phyloP scores from a whole-genome alignment of 2,329 filamentous ascomycete species.

The Pestalotiopsis sp. region DNA sequence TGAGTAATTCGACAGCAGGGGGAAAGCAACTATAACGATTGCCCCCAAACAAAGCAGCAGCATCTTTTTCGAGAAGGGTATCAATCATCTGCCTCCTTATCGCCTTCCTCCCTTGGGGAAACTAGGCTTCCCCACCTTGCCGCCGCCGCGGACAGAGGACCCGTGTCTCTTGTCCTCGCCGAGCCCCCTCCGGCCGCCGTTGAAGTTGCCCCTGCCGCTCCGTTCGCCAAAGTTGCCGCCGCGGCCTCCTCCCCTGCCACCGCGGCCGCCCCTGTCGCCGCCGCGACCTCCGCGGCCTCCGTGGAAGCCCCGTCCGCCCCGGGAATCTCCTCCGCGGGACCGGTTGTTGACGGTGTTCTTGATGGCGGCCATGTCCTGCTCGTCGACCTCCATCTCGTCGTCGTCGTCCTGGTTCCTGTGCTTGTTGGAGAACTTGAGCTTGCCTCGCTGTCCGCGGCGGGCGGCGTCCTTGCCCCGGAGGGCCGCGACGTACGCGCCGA shows the following conservation, averaged over 20 bases:
- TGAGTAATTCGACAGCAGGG: neutral
- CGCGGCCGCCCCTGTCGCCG: constrained; percentile 22
- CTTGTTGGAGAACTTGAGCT: constrained; percentile 71
- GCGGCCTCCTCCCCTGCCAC: constrained; percentile 31
- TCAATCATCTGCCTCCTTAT: constrained; percentile 18
- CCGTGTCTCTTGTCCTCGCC: constrained; percentile 51
- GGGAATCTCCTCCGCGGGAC: constrained; percentile 13
- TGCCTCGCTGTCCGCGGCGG: constrained; percentile 63
- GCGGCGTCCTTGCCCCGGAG: constrained; percentile 67
- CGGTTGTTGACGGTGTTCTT: constrained; percentile 46
- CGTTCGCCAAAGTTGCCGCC: constrained; percentile 30
- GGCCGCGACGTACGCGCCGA: constrained; percentile 69
- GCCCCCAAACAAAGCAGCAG: neutral
- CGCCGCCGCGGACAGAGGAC: constrained; percentile 32
- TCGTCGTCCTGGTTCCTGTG: constrained; percentile 43
- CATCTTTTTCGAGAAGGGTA: constrained; percentile 16
- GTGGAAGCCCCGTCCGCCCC: constrained; percentile 27
- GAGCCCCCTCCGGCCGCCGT: constrained; percentile 47
- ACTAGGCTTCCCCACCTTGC: constrained; percentile 40
- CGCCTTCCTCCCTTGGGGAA: constrained; percentile 26
- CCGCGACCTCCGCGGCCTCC: constrained; percentile 27
- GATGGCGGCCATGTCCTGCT: constrained; percentile 48
- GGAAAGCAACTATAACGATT: neutral
- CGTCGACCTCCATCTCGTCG: constrained; percentile 46
- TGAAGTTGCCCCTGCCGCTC: constrained; percentile 47